These are phyloP conservation scores for Ganoderma lingzhi DNA, from an alignment of 1,284 basidiomycete genomes.

Conservation along the genomic window DNA sequence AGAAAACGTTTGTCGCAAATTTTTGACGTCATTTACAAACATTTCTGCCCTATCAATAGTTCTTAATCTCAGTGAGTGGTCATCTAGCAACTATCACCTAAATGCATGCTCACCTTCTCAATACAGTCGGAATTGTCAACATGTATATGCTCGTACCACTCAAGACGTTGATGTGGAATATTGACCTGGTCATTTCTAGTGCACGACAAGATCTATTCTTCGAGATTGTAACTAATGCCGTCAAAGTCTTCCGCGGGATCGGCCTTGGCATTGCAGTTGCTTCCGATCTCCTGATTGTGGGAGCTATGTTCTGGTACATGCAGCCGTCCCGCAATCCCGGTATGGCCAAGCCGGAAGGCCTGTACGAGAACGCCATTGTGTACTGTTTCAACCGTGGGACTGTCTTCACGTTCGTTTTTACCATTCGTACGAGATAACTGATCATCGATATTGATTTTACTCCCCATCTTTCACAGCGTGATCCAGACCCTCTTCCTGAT, in stretches of 20 bases:
- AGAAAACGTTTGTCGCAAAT: background rate
- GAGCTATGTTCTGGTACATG: slow-evolving; percentile 40
- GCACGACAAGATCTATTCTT: slow-evolving; percentile 30
- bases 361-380: slow-evolving; percentile 33
- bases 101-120: background rate
- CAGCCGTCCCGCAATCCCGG: slow-evolving; percentile 40
- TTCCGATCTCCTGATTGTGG: slow-evolving; percentile 39
- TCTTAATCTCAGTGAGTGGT: slow-evolving; percentile 38
- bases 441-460: background rate
- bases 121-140: background rate
- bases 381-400: slow-evolving; percentile 43
- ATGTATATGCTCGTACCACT: background rate
- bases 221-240: slow-evolving; percentile 29
- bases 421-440: background rate
- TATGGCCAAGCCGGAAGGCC: slow-evolving; percentile 28
- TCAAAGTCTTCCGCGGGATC: slow-evolving; percentile 32
- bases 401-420: slow-evolving; percentile 36
- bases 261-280: slow-evolving; percentile 34
- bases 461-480: slow-evolving; percentile 21
- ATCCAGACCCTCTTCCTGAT: slow-evolving; percentile 35
- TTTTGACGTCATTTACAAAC: background rate
- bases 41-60: slow-evolving; percentile 30
- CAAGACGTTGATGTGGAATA: background rate
- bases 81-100: too few species aligned
- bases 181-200: slow-evolving; percentile 2